phyloP scores from a whole-genome alignment of 371 early-diverging fungal species.

The Phascolomyces articulosus region DNA sequence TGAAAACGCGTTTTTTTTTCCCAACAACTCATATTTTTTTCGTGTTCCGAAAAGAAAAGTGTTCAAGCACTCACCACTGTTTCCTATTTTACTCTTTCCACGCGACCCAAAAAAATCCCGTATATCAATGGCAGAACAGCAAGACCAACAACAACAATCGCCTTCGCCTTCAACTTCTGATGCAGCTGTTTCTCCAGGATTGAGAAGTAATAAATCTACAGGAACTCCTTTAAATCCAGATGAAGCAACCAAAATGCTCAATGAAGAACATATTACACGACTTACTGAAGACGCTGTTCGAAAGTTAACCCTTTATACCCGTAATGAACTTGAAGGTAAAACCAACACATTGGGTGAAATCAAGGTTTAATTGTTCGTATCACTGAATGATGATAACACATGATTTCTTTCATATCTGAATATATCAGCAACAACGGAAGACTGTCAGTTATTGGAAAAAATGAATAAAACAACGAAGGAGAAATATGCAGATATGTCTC shows the following conservation, averaged over 20 bases:
- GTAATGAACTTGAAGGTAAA: slow-evolving; percentile 57
- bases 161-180: neutral
- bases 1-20: neutral
- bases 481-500: slow-evolving; percentile 60
- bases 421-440: slow-evolving; percentile 65
- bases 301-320: slow-evolving; percentile 59
- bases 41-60: slow-evolving; percentile 1
- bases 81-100: neutral
- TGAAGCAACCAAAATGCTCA: slow-evolving; percentile 37
- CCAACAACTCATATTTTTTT: neutral
- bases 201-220: neutral
- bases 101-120: too few species aligned
- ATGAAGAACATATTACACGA: slow-evolving; percentile 54
- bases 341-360: too few species aligned
- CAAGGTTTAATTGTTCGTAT: too few species aligned
- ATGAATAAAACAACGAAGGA: slow-evolving; percentile 66
- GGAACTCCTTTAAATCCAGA: slow-evolving; percentile 31
- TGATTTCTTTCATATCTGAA: neutral
- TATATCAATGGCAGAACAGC: neutral
- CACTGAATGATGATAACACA: too few species aligned
- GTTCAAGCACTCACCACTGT: too few species aligned
- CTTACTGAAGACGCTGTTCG: slow-evolving; percentile 61
- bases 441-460: slow-evolving; percentile 58
- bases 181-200: neutral
- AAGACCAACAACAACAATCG: neutral